These are phyloP conservation scores for Trichoderma virens DNA, from an alignment of 495 filamentous ascomycete species.

Conservation along the genomic window DNA sequence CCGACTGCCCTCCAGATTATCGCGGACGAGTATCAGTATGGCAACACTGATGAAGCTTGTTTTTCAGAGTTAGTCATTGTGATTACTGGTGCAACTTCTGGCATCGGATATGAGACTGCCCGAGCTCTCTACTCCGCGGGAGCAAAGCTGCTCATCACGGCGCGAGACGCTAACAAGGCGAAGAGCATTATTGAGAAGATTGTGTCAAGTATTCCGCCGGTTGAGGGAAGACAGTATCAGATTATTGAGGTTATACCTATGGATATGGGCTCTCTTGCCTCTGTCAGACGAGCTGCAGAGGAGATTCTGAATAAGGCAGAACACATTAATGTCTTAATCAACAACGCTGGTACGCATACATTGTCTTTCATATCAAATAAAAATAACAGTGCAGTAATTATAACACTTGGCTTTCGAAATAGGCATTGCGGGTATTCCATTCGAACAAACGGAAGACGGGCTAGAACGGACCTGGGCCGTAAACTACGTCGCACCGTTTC, in stretches of 20 bases:
- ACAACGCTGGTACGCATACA: constrained; percentile 3
- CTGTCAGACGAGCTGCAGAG: background rate
- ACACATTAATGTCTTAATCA: background rate
- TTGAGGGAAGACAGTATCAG: background rate
- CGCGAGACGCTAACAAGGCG: constrained; percentile 20
- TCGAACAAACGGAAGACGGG: background rate
- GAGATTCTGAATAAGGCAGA: background rate
- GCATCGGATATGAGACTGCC: constrained; percentile 45
- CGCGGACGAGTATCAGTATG: constrained; percentile 34
- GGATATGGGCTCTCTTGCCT: background rate
- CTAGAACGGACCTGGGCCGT: background rate
- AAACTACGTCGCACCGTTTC: background rate
- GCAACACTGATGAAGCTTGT: constrained; percentile 13
- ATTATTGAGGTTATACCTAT: background rate
- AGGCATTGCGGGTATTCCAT: background rate
- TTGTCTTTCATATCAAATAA: constrained; percentile 12
- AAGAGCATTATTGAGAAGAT: background rate
- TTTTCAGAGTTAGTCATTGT: constrained; percentile 39
- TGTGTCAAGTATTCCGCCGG: background rate
- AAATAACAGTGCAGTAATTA: too few relatives aligned
- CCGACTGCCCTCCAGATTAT: constrained; percentile 41
- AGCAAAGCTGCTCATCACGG: constrained; percentile 37
- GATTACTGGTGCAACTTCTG: constrained; percentile 45
- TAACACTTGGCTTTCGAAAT: too few relatives aligned
- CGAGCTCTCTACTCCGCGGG: constrained; percentile 39